Evolutionary conservation across 2,329 filamentous ascomycete species (phyloP).

Genomic region (Trichophyton mentagrophytes): DNA sequence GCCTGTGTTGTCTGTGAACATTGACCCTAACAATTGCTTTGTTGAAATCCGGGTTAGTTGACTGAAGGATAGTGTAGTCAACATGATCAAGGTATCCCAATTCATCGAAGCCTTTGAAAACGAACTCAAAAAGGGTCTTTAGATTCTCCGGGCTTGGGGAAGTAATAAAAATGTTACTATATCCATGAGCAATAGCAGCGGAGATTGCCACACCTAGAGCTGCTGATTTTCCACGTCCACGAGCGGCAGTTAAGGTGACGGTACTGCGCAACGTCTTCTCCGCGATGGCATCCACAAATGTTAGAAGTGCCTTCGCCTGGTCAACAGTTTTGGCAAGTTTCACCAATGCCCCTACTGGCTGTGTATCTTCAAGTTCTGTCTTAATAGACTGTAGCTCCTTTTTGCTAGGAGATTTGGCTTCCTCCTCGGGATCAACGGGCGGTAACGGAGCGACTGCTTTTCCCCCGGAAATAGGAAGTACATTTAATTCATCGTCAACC

Average conservation of each 20-base stretch:
- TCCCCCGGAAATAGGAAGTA: slow-evolving; percentile 88
- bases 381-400: slow-evolving; percentile 76
- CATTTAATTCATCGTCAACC: slow-evolving; percentile 94
- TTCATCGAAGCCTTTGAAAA: slow-evolving; percentile 96
- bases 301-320: slow-evolving; percentile 91
- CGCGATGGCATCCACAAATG: slow-evolving; percentile 88
- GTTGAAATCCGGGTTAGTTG: slow-evolving; percentile 96
- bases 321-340: slow-evolving; percentile 81
- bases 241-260: slow-evolving; percentile 80
- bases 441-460: slow-evolving; percentile 77
- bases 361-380: slow-evolving; percentile 69
- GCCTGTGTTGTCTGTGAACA: slow-evolving; percentile 82
- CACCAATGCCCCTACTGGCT: slow-evolving; percentile 73
- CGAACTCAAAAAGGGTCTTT: slow-evolving; percentile 95
- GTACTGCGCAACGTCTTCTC: slow-evolving; percentile 93
- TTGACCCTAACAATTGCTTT: slow-evolving; percentile 97
- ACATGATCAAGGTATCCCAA: slow-evolving; percentile 87
- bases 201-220: slow-evolving; percentile 89
- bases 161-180: slow-evolving; percentile 98
- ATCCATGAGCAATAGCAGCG: slow-evolving; percentile 86
- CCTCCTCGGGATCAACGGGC: slow-evolving; percentile 58
- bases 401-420: slow-evolving; percentile 56
- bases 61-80: slow-evolving; percentile 96
- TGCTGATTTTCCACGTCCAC: slow-evolving; percentile 94
- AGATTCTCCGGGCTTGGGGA: slow-evolving; percentile 95